These are phyloP conservation scores for Thelonectria blattea DNA, from an alignment of 2,329 filamentous ascomycete species.

Conservation along the genomic window DNA sequence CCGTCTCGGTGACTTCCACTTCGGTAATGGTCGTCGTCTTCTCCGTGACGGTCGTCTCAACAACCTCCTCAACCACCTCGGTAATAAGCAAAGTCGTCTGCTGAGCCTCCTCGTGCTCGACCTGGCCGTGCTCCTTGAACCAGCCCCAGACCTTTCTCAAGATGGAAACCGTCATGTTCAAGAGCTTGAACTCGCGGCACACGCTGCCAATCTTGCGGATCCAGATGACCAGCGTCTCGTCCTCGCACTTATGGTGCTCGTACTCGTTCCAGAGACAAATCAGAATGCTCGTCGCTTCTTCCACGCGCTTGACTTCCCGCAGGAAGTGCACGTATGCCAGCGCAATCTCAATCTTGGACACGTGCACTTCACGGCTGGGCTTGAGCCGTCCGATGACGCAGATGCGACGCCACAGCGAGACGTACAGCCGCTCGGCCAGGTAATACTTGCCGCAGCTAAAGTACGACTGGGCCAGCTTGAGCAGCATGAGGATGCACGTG, in stretches of 20 bases:
- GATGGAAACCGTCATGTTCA: slow-evolving; percentile 43
- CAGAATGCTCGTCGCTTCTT: slow-evolving; percentile 48
- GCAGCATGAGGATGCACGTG: slow-evolving; percentile 43
- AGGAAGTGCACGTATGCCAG: slow-evolving; percentile 47
- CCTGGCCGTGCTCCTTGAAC: slow-evolving; percentile 44
- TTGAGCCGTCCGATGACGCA: slow-evolving; percentile 41
- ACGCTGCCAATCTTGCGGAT: slow-evolving; percentile 44
- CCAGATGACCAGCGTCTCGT: slow-evolving; percentile 42
- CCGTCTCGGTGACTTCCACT: slow-evolving; percentile 42
- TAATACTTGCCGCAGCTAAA: slow-evolving; percentile 41
- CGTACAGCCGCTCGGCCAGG: slow-evolving; percentile 47
- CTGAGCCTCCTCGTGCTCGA: slow-evolving; percentile 42
- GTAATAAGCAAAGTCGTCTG: slow-evolving; percentile 46
- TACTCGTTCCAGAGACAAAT: slow-evolving; percentile 51
- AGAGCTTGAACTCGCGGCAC: slow-evolving; percentile 43
- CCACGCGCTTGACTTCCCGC: slow-evolving; percentile 38
- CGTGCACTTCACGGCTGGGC: slow-evolving; percentile 42
- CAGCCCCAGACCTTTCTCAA: slow-evolving; percentile 47
- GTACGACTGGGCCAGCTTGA: slow-evolving; percentile 45
- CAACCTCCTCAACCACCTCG: slow-evolving; percentile 48
- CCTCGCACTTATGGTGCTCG: slow-evolving; percentile 43
- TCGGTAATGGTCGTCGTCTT: slow-evolving; percentile 42
- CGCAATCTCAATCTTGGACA: slow-evolving; percentile 47
- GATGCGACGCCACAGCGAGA: slow-evolving; percentile 48
- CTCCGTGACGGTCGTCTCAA: slow-evolving; percentile 41